Evolutionary conservation across 2,329 filamentous ascomycete species (phyloP).

Genomic region (Colletotrichum tropicicola): DNA sequence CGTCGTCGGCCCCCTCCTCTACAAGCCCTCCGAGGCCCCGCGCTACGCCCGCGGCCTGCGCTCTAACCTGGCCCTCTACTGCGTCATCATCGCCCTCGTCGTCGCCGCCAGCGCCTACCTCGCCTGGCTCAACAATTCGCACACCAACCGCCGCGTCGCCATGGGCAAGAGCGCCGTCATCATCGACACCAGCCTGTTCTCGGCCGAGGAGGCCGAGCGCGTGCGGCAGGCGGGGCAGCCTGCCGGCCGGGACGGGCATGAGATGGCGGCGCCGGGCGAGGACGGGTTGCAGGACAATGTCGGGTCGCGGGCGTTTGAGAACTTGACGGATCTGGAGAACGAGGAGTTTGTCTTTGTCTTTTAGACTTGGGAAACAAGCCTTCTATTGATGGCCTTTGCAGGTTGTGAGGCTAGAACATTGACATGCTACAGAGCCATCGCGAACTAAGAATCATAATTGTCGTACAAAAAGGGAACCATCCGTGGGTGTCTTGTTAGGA

Average conservation of each 20-base stretch:
- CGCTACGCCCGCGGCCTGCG: constrained; percentile 64
- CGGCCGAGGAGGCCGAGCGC: constrained; percentile 50
- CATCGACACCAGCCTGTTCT: constrained; percentile 68
- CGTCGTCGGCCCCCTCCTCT: constrained; percentile 71
- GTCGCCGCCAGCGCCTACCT: constrained; percentile 43
- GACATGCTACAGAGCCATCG: too few species aligned
- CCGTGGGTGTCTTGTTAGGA: too few species aligned
- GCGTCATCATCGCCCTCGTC: constrained; percentile 61
- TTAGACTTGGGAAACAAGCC: too few species aligned
- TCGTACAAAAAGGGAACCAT: too few species aligned
- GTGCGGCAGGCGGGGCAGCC: constrained; percentile 36
- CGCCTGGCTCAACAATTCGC: constrained; percentile 60
- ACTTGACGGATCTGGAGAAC: constrained; percentile 68
- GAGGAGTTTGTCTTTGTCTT: constrained; percentile 71
- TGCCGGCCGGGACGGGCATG: constrained; percentile 34
- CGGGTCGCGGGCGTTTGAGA: constrained; percentile 61
- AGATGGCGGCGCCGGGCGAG: constrained; percentile 33
- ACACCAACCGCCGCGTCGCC: constrained; percentile 40
- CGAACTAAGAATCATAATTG: too few species aligned
- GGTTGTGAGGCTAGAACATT: too few species aligned
- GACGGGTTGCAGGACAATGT: constrained; percentile 32
- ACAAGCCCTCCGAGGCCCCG: constrained; percentile 66
- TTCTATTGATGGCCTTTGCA: too few species aligned
- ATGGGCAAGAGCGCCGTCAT: constrained; percentile 55
- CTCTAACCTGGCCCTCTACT: constrained; percentile 68